Conservation (phyloP, 352 stramenopile species). For the Pythium graminicola region DNA sequence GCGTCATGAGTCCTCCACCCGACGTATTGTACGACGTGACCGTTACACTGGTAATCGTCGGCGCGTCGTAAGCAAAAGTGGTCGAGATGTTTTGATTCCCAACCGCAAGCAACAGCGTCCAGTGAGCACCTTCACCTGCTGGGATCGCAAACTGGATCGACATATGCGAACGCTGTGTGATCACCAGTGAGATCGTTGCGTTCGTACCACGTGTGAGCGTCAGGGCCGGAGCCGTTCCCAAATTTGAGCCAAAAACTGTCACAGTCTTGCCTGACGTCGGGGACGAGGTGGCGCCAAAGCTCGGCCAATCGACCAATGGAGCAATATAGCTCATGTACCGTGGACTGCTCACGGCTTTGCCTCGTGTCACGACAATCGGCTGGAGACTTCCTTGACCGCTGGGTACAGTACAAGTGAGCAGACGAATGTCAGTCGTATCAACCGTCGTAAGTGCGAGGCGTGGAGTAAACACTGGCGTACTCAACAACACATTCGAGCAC, state of each 20-base stretch:
- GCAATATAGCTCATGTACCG: constrained; percentile 49
- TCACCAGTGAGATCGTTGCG: constrained; percentile 12
- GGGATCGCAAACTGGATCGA: constrained; percentile 39
- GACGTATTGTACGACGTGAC: constrained; percentile 32
- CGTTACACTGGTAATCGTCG: constrained; percentile 32
- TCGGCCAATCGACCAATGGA: constrained; percentile 34
- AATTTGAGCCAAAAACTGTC: constrained; percentile 38
- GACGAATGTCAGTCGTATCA: constrained; percentile 28
- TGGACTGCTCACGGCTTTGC: constrained; percentile 32
- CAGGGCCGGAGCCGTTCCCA: constrained; percentile 41
- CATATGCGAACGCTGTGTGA: constrained; percentile 27
- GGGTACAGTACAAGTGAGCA: constrained; percentile 39
- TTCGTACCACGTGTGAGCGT: constrained; percentile 12
- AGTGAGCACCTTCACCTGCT: constrained; percentile 35
- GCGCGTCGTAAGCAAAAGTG: constrained; percentile 45
- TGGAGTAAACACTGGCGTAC: constrained; percentile 18
- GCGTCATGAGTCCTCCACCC: constrained; percentile 38
- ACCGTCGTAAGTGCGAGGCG: constrained; percentile 17
- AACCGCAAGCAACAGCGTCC: constrained; percentile 29
- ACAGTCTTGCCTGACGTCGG: constrained; percentile 41
- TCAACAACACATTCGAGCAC: constrained; percentile 32
- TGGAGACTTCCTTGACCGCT: constrained; percentile 42
- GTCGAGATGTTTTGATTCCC: constrained; percentile 38
- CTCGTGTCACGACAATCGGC: constrained; percentile 28
- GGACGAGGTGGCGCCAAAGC: constrained; percentile 24